Conservation (phyloP, 73 alveolate species). For the Urostyla sp. region DNA sequence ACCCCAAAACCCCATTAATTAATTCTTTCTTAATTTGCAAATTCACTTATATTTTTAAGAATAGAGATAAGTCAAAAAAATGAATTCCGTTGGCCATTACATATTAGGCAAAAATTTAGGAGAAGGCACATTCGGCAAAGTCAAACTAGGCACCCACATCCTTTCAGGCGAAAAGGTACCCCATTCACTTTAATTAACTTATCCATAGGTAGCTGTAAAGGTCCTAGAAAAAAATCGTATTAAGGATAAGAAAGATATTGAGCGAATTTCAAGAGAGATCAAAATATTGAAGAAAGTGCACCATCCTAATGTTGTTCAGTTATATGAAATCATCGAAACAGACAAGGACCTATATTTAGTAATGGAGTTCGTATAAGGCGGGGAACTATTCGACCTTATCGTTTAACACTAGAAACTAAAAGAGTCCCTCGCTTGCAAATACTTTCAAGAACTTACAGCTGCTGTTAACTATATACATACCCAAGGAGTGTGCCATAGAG, state of each 20-base stretch:
- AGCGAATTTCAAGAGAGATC: constrained; percentile 72
- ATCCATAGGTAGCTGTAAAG: constrained; percentile 78
- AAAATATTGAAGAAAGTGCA: constrained; percentile 72
- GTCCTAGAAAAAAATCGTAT: constrained; percentile 73
- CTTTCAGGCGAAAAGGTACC: constrained; percentile 55
- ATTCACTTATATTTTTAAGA: too few species aligned
- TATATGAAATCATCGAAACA: constrained; percentile 84
- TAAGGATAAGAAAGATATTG: constrained; percentile 62
- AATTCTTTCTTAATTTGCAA: too few species aligned
- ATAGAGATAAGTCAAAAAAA: too few species aligned
- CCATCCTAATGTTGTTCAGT: constrained; percentile 83
- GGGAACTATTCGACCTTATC: constrained; percentile 85
- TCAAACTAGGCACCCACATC: constrained; percentile 57
- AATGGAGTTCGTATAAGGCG: constrained; percentile 86
- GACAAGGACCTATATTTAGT: constrained; percentile 74
- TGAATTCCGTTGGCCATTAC: constrained; percentile 64
- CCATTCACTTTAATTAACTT: background rate
- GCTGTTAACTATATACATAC: constrained; percentile 68
- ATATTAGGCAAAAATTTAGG: constrained; percentile 55
- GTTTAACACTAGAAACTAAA: constrained; percentile 54
- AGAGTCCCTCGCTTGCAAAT: constrained; percentile 47
- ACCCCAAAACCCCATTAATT: too few species aligned
- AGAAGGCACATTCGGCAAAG: constrained; percentile 64
- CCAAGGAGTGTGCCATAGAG: constrained; percentile 62
- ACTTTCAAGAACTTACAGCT: constrained; percentile 44